These are phyloP conservation scores for Daldinia caldariorum DNA, from an alignment of 495 filamentous ascomycete genomes.

Conservation along the genomic window DNA sequence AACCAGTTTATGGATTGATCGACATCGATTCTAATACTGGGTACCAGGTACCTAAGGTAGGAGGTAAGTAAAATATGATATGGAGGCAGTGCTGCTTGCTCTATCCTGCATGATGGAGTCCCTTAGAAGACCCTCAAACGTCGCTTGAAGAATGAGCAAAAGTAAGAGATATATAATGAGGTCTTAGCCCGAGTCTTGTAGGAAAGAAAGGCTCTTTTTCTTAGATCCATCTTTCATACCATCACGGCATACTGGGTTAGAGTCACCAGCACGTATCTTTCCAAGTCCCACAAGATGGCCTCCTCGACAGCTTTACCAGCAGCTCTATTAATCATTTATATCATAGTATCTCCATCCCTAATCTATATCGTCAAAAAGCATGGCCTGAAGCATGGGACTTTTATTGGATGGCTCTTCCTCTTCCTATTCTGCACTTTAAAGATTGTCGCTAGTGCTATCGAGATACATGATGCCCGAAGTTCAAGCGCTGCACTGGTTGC, in stretches of 20 bases:
- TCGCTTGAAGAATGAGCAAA: background rate
- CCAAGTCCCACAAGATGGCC: constrained; percentile 17
- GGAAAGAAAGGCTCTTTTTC: background rate
- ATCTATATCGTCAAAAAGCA: constrained; percentile 51
- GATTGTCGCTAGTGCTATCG: constrained; percentile 50
- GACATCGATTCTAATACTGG: background rate
- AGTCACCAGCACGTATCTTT: background rate
- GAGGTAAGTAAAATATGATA: background rate
- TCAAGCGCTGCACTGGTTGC: constrained; percentile 50
- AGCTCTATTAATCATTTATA: constrained; percentile 53
- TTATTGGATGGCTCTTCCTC: constrained; percentile 55
- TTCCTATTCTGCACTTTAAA: constrained; percentile 52
- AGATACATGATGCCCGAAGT: constrained; percentile 42
- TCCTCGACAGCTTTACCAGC: constrained; percentile 42
- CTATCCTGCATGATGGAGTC: background rate
- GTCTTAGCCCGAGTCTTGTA: constrained; percentile 15
- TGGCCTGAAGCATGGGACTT: constrained; percentile 43
- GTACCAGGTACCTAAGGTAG: too few relatives aligned
- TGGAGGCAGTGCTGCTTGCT: constrained; percentile 23
- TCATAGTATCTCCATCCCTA: constrained; percentile 43
- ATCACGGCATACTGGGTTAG: background rate
- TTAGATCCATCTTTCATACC: background rate
- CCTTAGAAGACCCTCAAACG: background rate
- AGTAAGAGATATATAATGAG: constrained; percentile 11
- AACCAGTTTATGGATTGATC: background rate